phyloP scores from a whole-genome alignment of 202 grass and related monocot species.

The Cymbopogon flexuosus region DNA sequence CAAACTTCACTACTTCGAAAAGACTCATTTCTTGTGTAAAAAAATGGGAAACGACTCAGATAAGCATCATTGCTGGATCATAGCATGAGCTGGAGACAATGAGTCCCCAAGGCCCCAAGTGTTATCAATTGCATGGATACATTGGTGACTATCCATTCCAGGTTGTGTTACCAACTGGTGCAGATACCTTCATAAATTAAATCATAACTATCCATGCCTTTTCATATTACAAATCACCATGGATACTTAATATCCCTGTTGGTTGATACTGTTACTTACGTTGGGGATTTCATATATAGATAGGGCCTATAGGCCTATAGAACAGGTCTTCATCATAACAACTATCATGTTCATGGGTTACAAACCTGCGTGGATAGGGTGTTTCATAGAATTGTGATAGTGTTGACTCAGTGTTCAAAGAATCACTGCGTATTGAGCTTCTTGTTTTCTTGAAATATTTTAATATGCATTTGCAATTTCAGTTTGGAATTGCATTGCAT shows the following conservation, averaged over 20 bases:
- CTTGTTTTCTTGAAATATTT: constrained; percentile 15
- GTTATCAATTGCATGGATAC: background rate
- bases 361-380: background rate
- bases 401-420: background rate
- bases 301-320: too few species aligned
- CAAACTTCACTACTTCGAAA: background rate
- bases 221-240: background rate
- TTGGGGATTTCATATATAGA: too few species aligned
- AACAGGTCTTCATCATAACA: too few species aligned
- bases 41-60: background rate
- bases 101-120: background rate
- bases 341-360: background rate
- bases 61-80: background rate
- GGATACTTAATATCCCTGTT: background rate
- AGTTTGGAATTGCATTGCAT: background rate
- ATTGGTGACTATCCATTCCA: background rate
- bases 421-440: background rate
- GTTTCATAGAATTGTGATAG: background rate
- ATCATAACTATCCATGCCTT: background rate
- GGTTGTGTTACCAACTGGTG: background rate
- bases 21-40: background rate
- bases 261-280: too few species aligned
- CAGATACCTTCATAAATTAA: too few species aligned
- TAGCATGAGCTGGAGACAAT: background rate
- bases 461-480: background rate